phyloP scores from a whole-genome alignment of 2,329 filamentous ascomycete species.

The Coniochaeta sp. region DNA sequence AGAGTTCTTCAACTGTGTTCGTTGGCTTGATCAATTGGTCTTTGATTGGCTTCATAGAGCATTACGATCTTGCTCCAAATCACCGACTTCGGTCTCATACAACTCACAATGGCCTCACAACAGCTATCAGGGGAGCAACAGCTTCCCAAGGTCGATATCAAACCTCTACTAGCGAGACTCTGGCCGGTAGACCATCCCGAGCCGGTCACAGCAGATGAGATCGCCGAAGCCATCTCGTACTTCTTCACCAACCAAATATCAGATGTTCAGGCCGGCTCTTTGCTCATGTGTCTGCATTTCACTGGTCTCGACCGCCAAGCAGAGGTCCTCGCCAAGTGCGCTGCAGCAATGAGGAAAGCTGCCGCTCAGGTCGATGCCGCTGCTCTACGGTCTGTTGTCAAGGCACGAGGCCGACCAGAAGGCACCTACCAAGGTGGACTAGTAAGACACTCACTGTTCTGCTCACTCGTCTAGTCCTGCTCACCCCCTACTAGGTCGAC shows the following conservation, averaged over 20 bases:
- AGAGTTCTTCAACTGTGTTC: neutral
- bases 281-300: conserved; percentile 88
- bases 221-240: conserved; percentile 80
- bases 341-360: conserved; percentile 73
- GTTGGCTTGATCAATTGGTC: neutral
- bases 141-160: conserved; percentile 46
- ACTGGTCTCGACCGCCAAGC: conserved; percentile 77
- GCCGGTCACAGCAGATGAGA: conserved; percentile 65
- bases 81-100: neutral
- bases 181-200: conserved; percentile 46
- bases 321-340: conserved; percentile 80
- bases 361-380: conserved; percentile 63
- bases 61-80: neutral
- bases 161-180: conserved; percentile 63
- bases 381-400: conserved; percentile 53
- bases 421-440: conserved; percentile 77
- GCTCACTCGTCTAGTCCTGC: neutral
- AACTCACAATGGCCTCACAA: neutral
- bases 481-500: conserved; percentile 53
- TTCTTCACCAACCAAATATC: conserved; percentile 89
- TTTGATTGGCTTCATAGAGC: neutral
- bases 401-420: conserved; percentile 52
- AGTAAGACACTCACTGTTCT: conserved; percentile 43
- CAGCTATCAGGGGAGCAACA: conserved; percentile 3
- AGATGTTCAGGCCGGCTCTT: conserved; percentile 77